A percentile compares a stretch with the other conserved stretches of the same genome.
These are phyloP conservation scores for Ceratocystiopsis minuta DNA, from an alignment of 2,329 filamentous ascomycete genomes.

Conservation along the genomic window DNA sequence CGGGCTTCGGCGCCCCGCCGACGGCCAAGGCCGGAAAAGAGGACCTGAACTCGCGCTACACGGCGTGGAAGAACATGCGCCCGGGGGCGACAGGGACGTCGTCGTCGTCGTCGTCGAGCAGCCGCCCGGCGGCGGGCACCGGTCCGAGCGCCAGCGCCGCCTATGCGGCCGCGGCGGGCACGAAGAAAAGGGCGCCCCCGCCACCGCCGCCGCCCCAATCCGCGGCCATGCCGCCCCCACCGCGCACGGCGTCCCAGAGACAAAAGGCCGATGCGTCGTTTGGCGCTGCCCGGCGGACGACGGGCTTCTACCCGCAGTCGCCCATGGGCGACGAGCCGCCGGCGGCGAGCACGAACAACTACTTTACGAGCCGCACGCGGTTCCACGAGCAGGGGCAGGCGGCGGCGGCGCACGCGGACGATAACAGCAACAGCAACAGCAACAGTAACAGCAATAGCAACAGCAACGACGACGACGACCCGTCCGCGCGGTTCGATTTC, in stretches of 20 bases:
- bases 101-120: constrained; percentile 1
- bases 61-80: constrained; percentile 21
- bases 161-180: constrained; percentile 2
- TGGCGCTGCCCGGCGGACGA: constrained; percentile 23
- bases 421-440: constrained; percentile 3
- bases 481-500: constrained; percentile 23
- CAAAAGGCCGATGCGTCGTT: constrained; percentile 38
- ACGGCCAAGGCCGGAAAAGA: constrained; percentile 8
- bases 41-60: constrained; percentile 11
- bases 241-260: constrained; percentile 32
- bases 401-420: constrained; percentile 9
- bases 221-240: constrained; percentile 14
- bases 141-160: constrained; percentile 10
- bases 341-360: constrained; percentile 29
- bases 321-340: constrained; percentile 33
- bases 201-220: constrained; percentile 11
- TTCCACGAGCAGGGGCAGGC: neutral
- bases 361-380: constrained; percentile 21
- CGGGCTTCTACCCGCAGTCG: constrained; percentile 32
- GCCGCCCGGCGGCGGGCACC: constrained; percentile 2
- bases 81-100: neutral
- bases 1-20: constrained; percentile 8
- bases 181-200: constrained; percentile 8
- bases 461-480: constrained; percentile 9
- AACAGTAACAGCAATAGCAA: constrained; percentile 9